phyloP scores from a whole-genome alignment of 306 rosid genomes.

The Luffa aegyptiaca region DNA sequence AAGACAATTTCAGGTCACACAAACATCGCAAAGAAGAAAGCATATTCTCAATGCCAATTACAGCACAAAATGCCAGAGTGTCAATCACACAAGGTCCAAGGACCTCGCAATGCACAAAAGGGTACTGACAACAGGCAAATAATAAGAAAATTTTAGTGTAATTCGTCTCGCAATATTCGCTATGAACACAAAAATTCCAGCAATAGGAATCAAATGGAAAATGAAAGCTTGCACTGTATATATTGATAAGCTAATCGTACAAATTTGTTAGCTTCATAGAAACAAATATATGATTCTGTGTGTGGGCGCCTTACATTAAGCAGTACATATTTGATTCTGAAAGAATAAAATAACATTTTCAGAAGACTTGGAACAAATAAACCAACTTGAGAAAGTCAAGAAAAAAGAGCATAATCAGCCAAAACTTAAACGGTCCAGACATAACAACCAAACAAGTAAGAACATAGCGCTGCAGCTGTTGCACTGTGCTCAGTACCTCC shows the following conservation, averaged over 20 bases:
- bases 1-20: background rate
- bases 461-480: background rate
- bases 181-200: background rate
- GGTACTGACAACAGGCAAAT: too few species aligned
- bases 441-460: background rate
- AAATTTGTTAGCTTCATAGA: background rate
- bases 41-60: background rate
- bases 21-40: background rate
- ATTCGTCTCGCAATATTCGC: background rate
- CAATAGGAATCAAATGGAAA: background rate
- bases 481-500: background rate
- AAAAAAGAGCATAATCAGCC: background rate
- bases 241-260: background rate
- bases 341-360: background rate
- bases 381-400: background rate
- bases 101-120: background rate
- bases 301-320: background rate
- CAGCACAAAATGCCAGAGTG: background rate
- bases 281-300: background rate
- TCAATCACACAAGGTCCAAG: background rate
- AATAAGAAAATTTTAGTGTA: background rate
- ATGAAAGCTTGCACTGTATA: background rate
- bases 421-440: background rate
- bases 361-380: background rate
- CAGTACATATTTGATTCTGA: background rate